Base-by-base conservation (phyloP, 352 stramenopile species). In the Phytopythium delawarense region DNA sequence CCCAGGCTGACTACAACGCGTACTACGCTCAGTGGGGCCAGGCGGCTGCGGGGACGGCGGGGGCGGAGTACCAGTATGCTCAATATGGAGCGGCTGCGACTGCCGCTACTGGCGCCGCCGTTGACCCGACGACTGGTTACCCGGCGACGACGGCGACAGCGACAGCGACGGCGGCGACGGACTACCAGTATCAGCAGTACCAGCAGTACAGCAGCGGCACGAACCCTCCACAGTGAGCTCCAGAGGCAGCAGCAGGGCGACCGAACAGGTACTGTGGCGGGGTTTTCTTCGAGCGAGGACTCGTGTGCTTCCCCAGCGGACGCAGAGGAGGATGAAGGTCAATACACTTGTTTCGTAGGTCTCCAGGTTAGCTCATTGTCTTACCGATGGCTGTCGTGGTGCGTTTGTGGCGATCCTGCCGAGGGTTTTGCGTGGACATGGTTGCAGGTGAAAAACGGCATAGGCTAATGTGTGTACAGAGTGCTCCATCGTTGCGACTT, bases 1-100 rank as follows among this genome's bases (percentile, higher is more conserved):
- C 70, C 66, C 66, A 71, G 58, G 61, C 49, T 39, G 58, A 62
- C 23, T 81, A 88, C 57, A 74, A 80, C 64, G 66, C 72, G 57
- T 87, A 87, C 69, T 87, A 84, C 52, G 71, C 71, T 8, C 60
- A 61, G n/a, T 82, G 74, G 76, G 61, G 79, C 45, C 71, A 77
- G 55, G 71, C 52, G 16, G 35, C 40, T 13, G 51, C 51, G 15
- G 49, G 46, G 58, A 61, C 66, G 15, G 66, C 66, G 21, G 61
- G 70, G 15, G 34, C 44, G 1, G 49, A 71, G 34, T 79, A 83
- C 48, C 74, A 60, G 55, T 61, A 61, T 21, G 16, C 55, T 16
- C 55, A 61, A 2, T 61, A 61, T n/a, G 54, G 35, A 32, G 28
- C 25, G 16, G 7, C 54, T n/a, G 45, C 42, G 44, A 16, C 32